phyloP scores from a whole-genome alignment of 129 eudicot genomes.

The Flaveria sonorensis region DNA sequence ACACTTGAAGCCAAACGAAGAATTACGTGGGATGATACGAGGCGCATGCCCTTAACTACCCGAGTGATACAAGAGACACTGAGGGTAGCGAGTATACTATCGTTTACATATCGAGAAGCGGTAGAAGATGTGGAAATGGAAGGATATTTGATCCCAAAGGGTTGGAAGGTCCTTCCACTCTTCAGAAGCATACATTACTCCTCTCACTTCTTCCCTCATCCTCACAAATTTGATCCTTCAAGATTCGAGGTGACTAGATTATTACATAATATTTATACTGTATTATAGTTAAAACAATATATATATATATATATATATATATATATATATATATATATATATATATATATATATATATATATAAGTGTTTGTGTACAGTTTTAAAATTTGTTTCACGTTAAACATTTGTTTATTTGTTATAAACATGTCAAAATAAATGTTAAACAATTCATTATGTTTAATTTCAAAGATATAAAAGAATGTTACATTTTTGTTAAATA shows the following conservation, averaged over 20 bases:
- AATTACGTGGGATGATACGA: slow-evolving; percentile 80
- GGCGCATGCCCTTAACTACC: slow-evolving; percentile 61
- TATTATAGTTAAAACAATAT: no score
- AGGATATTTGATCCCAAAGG: slow-evolving; percentile 84
- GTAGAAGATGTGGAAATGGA: slow-evolving; percentile 86
- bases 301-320: no score
- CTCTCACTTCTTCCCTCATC: slow-evolving; percentile 69
- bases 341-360: no score
- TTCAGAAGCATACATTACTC: slow-evolving; percentile 85
- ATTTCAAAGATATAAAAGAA: no score
- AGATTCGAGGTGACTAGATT: slow-evolving; percentile 71
- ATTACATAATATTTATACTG: not conserved
- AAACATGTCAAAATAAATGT: not conserved
- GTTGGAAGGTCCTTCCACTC: slow-evolving; percentile 95
- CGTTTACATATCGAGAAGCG: slow-evolving; percentile 89
- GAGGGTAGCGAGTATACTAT: slow-evolving; percentile 71
- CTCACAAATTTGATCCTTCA: slow-evolving; percentile 86
- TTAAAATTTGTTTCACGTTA: no score
- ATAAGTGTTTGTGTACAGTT: no score
- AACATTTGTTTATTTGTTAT: not conserved
- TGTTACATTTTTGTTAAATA: no score
- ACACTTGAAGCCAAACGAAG: slow-evolving; percentile 44
- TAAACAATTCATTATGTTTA: no score
- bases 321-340: no score
- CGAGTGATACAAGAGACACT: slow-evolving; percentile 91